phyloP scores from a whole-genome alignment of 2,329 filamentous ascomycete species.

The Cladophialophora psammophila region DNA sequence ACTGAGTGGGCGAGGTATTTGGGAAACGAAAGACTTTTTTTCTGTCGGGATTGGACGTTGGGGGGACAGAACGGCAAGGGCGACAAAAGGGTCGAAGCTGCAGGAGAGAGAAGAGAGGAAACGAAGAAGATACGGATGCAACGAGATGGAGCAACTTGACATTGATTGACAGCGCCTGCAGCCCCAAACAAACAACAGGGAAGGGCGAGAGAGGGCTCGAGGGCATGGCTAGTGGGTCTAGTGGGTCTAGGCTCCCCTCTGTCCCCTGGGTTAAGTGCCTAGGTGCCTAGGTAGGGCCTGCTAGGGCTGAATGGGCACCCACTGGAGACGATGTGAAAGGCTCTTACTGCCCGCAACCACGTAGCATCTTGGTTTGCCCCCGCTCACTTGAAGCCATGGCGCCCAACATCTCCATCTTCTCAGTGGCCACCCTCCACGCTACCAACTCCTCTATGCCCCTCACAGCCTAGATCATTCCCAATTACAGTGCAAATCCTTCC shows the following conservation, averaged over 20 bases:
- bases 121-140: conserved; percentile 10
- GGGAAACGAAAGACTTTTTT: conserved; percentile 30
- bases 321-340: neutral
- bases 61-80: conserved; percentile 12
- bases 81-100: conserved; percentile 13
- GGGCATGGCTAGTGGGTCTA: too few relatives aligned
- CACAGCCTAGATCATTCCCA: conserved; percentile 17
- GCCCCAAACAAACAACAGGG: conserved; percentile 12
- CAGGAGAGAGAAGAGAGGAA: conserved; percentile 5
- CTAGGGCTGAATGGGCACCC: neutral
- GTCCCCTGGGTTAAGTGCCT: neutral
- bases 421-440: conserved; percentile 12
- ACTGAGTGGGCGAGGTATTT: conserved; percentile 22
- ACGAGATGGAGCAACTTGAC: conserved; percentile 19
- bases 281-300: too few relatives aligned
- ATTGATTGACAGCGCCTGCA: conserved; percentile 12
- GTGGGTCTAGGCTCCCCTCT: neutral
- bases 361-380: neutral
- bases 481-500: conserved; percentile 4
- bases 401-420: conserved; percentile 11
- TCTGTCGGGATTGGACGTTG: conserved; percentile 22
- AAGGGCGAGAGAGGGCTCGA: neutral
- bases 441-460: conserved; percentile 2
- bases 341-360: neutral
- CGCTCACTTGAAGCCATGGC: conserved; percentile 26